These are phyloP conservation scores for Aureobasidium mangrovei DNA, from an alignment of 2,329 filamentous ascomycete species.

Conservation along the genomic window DNA sequence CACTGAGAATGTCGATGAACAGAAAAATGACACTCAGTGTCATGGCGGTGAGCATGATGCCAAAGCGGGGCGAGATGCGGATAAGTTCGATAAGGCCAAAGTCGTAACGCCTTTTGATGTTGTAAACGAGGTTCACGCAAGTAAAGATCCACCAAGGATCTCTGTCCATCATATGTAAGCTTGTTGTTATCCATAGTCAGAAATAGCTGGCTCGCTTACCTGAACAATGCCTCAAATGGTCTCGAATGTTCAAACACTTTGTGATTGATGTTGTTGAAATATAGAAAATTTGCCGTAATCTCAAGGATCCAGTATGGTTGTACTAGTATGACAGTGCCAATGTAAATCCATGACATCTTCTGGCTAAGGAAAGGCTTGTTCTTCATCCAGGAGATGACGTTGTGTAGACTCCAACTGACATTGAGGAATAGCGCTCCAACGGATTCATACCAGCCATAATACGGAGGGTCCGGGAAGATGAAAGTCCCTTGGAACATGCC, in stretches of 20 bases:
- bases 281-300: conserved; percentile 57
- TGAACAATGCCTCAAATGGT: conserved; percentile 49
- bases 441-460: conserved; percentile 57
- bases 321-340: conserved; percentile 48
- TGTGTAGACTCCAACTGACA: conserved; percentile 56
- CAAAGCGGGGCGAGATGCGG: conserved; percentile 54
- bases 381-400: conserved; percentile 60
- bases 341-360: conserved; percentile 46
- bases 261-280: conserved; percentile 38
- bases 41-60: conserved; percentile 54
- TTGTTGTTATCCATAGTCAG: no score
- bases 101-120: conserved; percentile 54
- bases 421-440: conserved; percentile 53
- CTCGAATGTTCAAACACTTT: conserved; percentile 32
- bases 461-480: conserved; percentile 32
- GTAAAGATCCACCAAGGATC: conserved; percentile 64
- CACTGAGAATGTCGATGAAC: conserved; percentile 51
- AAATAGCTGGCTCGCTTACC: conserved; percentile 19
- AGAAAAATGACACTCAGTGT: conserved; percentile 52
- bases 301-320: conserved; percentile 58
- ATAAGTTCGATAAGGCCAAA: conserved; percentile 50
- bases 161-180: conserved; percentile 24
- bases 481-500: conserved; percentile 46
- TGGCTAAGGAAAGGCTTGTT: conserved; percentile 49
- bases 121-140: conserved; percentile 50